Evolutionary conservation across 768 basidiomycete species (phyloP), one percentile per base, ranked within the genome.

Genomic region (Auriscalpium vulgare): DNA sequence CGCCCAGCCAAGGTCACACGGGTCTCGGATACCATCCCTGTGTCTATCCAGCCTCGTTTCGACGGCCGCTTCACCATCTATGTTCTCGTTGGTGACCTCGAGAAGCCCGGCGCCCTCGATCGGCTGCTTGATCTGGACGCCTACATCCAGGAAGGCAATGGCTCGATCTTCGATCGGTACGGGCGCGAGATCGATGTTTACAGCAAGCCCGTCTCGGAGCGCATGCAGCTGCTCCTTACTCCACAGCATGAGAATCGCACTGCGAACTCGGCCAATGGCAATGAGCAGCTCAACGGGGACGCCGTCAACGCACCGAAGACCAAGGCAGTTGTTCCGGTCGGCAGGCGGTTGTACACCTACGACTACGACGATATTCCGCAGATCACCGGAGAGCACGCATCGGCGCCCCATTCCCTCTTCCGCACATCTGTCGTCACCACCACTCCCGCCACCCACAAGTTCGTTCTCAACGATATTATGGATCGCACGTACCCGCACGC

Each of bases 41-140:
- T 56, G 48, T n/a, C 47, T 17, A 45, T 56, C 37, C 50, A 48
- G 35, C 47, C 55, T 14, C 55, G 40, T 29, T 56, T 56, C 37
- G 55, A 56, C 36, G 55, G 55, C 16, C 48, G 49, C 5, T 56
- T 56, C 49, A 56, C 55, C 17, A 50, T 56, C 19, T 56, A 50
- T 37, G 19, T 56, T 11, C 49, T 56, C 10, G 55, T 45, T 4
- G 55, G 55, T 13, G 55, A 56, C 50, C 38, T 56, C 7, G 11
- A 48, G 38, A 44, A 56, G 47, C 49, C 47, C 10, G 55, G 34
- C 16, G 14, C 55, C 4, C 21, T 43, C 19, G 40, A 51, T 13
- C n/a, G 23, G 6, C 50, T 56, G 9, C 34, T 48, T 35, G 48
- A 56, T 7, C 47, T 56, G 9, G 55, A 56, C 36, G 55, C 35